These are phyloP conservation scores for Pyrenophora tritici-repentis DNA, from an alignment of 2,329 filamentous ascomycete genomes.

Conservation along the genomic window DNA sequence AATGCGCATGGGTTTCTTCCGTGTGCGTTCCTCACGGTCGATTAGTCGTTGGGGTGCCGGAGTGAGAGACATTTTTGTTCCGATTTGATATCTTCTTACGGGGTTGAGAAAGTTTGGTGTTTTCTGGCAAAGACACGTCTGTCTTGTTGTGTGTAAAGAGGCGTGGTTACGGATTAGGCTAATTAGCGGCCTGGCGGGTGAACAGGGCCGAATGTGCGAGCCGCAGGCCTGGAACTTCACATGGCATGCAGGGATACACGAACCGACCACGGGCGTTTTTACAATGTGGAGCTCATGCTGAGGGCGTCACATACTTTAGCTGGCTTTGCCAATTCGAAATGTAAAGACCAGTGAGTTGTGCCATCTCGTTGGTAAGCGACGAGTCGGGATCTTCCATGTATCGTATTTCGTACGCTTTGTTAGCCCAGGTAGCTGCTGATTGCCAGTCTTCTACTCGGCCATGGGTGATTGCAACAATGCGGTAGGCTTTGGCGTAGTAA, in stretches of 20 bases:
- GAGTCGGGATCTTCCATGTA: constrained; percentile 38
- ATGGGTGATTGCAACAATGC: constrained; percentile 38
- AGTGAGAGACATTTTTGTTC: neutral
- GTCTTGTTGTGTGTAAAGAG: constrained; percentile 5
- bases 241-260: neutral
- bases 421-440: constrained; percentile 37
- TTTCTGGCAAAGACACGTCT: too few relatives aligned
- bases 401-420: constrained; percentile 37
- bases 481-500: constrained; percentile 43
- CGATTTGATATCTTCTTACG: neutral
- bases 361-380: constrained; percentile 35
- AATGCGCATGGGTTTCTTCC: constrained; percentile 73
- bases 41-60: constrained; percentile 49
- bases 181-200: constrained; percentile 24
- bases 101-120: neutral
- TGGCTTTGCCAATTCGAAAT: constrained; percentile 38
- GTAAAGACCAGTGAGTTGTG: constrained; percentile 34
- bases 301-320: constrained; percentile 15
- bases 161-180: constrained; percentile 28
- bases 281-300: neutral
- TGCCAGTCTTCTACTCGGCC: constrained; percentile 39
- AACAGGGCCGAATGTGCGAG: constrained; percentile 27
- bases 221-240: constrained; percentile 10
- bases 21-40: constrained; percentile 67
- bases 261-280: neutral